Conservation (phyloP, 768 basidiomycete species). For the Pisolithus sp. region DNA sequence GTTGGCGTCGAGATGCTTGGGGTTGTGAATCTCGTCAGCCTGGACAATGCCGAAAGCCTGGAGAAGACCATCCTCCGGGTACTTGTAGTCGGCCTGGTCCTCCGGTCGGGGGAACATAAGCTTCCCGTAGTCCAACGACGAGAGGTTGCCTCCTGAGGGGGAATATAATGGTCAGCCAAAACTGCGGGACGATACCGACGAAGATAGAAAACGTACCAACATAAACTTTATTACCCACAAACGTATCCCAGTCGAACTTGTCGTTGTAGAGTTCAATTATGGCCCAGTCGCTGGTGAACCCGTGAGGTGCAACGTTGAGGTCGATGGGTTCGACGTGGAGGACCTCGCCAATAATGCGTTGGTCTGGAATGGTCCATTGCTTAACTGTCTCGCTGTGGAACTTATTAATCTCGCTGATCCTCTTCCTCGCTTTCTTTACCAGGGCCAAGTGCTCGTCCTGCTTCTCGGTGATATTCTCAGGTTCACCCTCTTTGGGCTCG, state of each 20-base stretch:
- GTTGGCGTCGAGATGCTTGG: slow-evolving; percentile 17
- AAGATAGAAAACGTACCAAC: slow-evolving; percentile 24
- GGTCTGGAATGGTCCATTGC: slow-evolving; percentile 2
- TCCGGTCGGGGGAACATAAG: slow-evolving; percentile 19
- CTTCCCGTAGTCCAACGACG: too few relatives aligned
- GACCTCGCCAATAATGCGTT: slow-evolving; percentile 25
- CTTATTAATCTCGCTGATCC: background rate
- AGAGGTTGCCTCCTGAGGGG: too few relatives aligned
- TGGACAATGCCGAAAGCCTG: slow-evolving; percentile 19
- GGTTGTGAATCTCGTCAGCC: slow-evolving; percentile 25
- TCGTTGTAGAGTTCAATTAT: slow-evolving; percentile 13
- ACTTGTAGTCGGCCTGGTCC: slow-evolving; percentile 17
- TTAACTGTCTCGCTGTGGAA: background rate
- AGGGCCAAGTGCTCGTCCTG: too few relatives aligned
- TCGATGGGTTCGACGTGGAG: slow-evolving; percentile 22
- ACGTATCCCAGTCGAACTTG: slow-evolving; percentile 26
- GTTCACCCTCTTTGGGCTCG: too few relatives aligned
- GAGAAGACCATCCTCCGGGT: slow-evolving; percentile 26
- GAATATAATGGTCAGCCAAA: too few relatives aligned
- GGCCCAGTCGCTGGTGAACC: slow-evolving; percentile 29
- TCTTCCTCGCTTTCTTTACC: too few relatives aligned
- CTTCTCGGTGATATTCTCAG: too few relatives aligned
- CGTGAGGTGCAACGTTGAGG: slow-evolving; percentile 9
- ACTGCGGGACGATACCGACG: too few relatives aligned
- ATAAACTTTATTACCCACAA: slow-evolving; percentile 29